Evolutionary conservation across 164 flowering plant species (phyloP), one percentile per base, ranked within the genome.

Genomic region (Houttuynia cordata): DNA sequence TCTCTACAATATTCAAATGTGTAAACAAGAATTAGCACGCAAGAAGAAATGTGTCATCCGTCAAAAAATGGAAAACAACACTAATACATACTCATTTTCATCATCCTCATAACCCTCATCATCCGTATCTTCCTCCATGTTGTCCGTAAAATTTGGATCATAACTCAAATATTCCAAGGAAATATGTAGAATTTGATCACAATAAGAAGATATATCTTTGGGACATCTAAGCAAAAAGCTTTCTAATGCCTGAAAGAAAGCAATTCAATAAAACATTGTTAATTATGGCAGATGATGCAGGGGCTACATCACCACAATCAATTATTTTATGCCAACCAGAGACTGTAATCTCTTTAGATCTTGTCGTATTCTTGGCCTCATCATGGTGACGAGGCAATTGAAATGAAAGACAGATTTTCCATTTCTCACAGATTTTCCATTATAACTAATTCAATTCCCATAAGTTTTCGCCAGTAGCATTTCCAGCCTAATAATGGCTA

Each of bases 111-210:
- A 78, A 69, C 55, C 76, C 65, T 88, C 97, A 70, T 85, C 82
- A 79, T 91, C 96, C 22, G 87, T 87, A 78, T 94, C 99, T 74
- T 94, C 99, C 64, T 94, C 99, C 99, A 91, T 94, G 75, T 80
- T 83, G 75, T 94, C 97, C 50, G 97, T 91, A 70, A 88, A 94
- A 70, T 94, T 94, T 52, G 99, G 99, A 62, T 94, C 99, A 72
- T 90, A 87, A 64, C 99, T 91, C 56, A 94, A 70, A 74, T 72
- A 94, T 56, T 91, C 97, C 70, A 94, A 64, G 20, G 87, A 75
- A 62, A 94, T 91, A 73, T 81, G 76, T 65, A 91, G 80, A 68
- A 94, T 94, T 69, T 84, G 79, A 73, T 87, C 81, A 74, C 97
- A 88, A 60, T 91, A 87, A 13, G 77, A 63, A 67, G 85, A 75